phyloP scores from a whole-genome alignment of 495 filamentous ascomycete species.

The Xylaria bambusicola region DNA sequence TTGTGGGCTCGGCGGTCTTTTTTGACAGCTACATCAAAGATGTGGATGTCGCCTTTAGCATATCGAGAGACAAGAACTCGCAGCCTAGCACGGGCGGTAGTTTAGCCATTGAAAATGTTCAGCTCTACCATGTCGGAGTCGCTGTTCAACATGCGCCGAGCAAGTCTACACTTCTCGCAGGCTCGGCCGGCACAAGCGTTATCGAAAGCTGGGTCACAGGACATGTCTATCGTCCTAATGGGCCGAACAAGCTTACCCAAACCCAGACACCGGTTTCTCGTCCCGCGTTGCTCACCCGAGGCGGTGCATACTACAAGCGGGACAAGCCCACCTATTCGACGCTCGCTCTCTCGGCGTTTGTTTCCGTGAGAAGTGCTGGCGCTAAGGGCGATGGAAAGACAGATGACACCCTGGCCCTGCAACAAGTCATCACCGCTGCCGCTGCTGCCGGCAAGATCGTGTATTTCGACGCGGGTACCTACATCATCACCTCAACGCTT shows the following conservation, averaged over 20 bases:
- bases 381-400: conserved; percentile 71
- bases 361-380: conserved; percentile 69
- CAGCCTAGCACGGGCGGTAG: conserved; percentile 50
- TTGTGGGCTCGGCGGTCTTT: conserved; percentile 72
- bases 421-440: conserved; percentile 64
- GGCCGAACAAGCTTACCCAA: conserved; percentile 36
- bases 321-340: conserved; percentile 72
- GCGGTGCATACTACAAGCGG: conserved; percentile 56
- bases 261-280: conserved; percentile 40
- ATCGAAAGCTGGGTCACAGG: conserved; percentile 52
- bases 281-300: conserved; percentile 37
- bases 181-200: conserved; percentile 51
- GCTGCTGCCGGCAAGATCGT: conserved; percentile 60
- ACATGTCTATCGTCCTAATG: conserved; percentile 43
- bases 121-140: conserved; percentile 53
- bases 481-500: conserved; percentile 76
- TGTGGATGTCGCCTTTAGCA: conserved; percentile 55
- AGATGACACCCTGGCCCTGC: conserved; percentile 68
- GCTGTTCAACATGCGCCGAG: conserved; percentile 59
- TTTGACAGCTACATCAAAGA: conserved; percentile 76
- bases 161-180: conserved; percentile 53
- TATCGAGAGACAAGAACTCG: conserved; percentile 53
- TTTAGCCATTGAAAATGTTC: conserved; percentile 66
- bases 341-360: conserved; percentile 55
- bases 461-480: conserved; percentile 84